These are phyloP conservation scores for Pythium phragmitis DNA, from an alignment of 352 stramenopile genomes.

Conservation along the genomic window DNA sequence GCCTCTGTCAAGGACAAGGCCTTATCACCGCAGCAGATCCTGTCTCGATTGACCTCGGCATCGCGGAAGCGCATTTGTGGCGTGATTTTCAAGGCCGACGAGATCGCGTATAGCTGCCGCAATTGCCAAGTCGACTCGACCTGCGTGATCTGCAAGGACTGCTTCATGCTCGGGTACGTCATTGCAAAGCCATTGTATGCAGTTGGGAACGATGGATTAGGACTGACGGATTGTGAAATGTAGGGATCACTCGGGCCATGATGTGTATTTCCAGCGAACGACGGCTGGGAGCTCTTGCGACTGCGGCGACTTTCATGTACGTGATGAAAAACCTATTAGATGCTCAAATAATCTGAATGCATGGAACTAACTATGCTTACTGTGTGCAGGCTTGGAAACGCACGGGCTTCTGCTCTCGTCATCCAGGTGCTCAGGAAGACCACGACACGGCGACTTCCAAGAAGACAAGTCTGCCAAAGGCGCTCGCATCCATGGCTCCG, in stretches of 20 bases:
- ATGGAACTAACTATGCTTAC: background rate
- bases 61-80: conserved; percentile 77
- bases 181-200: background rate
- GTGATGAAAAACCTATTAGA: conserved; percentile 4
- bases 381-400: conserved; percentile 69
- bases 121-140: conserved; percentile 86
- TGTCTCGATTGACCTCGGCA: conserved; percentile 58
- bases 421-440: conserved; percentile 53
- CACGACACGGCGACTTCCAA: conserved; percentile 27
- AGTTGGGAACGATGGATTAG: background rate
- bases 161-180: conserved; percentile 74
- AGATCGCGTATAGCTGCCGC: conserved; percentile 87
- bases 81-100: conserved; percentile 81
- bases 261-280: conserved; percentile 87
- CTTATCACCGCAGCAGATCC: conserved; percentile 44
- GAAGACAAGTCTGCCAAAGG: conserved; percentile 69
- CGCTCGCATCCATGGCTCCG: conserved; percentile 44
- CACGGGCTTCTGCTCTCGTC: conserved; percentile 75
- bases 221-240: background rate
- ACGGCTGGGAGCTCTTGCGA: conserved; percentile 86
- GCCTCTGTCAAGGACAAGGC: conserved; percentile 50
- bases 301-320: conserved; percentile 78
- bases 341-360: background rate
- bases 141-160: conserved; percentile 86
- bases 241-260: conserved; percentile 73